Base-by-base conservation (phyloP, 1,284 basidiomycete genomes). In the Pterula multifida region DNA sequence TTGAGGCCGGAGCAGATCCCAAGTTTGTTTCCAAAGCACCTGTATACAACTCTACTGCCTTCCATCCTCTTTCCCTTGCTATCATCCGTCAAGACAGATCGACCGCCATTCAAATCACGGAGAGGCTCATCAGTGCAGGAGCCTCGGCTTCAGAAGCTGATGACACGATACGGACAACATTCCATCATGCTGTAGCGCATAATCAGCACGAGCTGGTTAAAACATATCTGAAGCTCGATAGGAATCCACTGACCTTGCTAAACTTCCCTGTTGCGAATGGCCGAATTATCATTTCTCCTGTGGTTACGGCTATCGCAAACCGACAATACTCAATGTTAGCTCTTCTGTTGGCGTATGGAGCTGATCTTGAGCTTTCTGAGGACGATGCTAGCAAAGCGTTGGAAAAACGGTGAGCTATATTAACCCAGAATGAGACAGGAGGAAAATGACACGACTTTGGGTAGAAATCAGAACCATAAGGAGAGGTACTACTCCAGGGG, bases 101-200 rank as follows among this genome's bases (percentile, higher is more conserved):
- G 22, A 61, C 61, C 15, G 72, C 69, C 0, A 65, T 60, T 52
- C 57, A 63, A 44, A 67, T 78, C 32, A 71, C 69, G 0, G 68
- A 72, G 56, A 62, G 66, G 46, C 68, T 81, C 12, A 56, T 80
- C 25, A 57, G 66, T 1, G 68, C 67, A 0, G 75, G 73, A 15
- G 74, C 73, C 0, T 65, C 68, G 0, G 73, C 72, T 0, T 70
- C 76, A 1, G 68, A 70, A 11, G 76, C 76, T 0, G 68, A 78
- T 51, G 61, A 65, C 2, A 23, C 63, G 1, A 57, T 73, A 53
- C 54, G 62, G 32, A 78, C 78, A 0, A 68, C 76, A 25, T 72
- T 80, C 61, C 71, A 77, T 55, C 60, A 59, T 11, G 60, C 74
- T 2, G 70, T 79, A 11, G 52, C 54, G 22, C 56, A 65, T 3